phyloP scores from a whole-genome alignment of 768 basidiomycete species.

The Russula lepida region DNA sequence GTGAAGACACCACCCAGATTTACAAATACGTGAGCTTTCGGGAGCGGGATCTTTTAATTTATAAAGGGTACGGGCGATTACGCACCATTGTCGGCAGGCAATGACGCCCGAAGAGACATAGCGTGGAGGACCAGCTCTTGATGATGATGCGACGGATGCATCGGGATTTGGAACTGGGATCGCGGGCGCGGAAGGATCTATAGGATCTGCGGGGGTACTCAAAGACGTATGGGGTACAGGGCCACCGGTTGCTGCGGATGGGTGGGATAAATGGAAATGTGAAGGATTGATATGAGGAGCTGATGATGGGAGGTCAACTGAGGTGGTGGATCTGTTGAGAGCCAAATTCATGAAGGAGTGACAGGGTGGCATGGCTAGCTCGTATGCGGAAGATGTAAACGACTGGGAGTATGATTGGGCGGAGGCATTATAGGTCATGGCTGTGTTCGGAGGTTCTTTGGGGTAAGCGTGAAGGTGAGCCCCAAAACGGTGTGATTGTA shows the following conservation, averaged over 20 bases:
- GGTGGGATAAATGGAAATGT: constrained; percentile 11
- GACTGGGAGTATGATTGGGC: constrained; percentile 16
- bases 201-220: not conserved
- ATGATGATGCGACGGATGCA: constrained; percentile 22
- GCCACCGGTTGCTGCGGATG: not conserved
- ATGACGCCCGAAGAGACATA: constrained; percentile 66
- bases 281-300: constrained; percentile 12
- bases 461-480: constrained; percentile 12
- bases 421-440: constrained; percentile 15
- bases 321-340: constrained; percentile 4
- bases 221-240: constrained; percentile 4
- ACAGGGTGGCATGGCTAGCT: constrained; percentile 15
- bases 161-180: constrained; percentile 16
- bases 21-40: constrained; percentile 1
- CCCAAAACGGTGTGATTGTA: constrained; percentile 18
- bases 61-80: constrained; percentile 28
- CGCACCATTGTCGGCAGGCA: constrained; percentile 79
- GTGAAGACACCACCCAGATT: constrained; percentile 23
- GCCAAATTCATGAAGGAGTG: constrained; percentile 14
- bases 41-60: constrained; percentile 23
- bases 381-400: constrained; percentile 20
- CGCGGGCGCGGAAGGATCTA: constrained; percentile 14
- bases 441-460: constrained; percentile 19
- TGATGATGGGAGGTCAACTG: constrained; percentile 3
- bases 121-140: constrained; percentile 31